A percentile compares a stretch with the other conserved stretches of the same genome.
These are phyloP conservation scores for Botrytis aclada DNA, from an alignment of 2,329 filamentous ascomycete species.

Conservation along the genomic window DNA sequence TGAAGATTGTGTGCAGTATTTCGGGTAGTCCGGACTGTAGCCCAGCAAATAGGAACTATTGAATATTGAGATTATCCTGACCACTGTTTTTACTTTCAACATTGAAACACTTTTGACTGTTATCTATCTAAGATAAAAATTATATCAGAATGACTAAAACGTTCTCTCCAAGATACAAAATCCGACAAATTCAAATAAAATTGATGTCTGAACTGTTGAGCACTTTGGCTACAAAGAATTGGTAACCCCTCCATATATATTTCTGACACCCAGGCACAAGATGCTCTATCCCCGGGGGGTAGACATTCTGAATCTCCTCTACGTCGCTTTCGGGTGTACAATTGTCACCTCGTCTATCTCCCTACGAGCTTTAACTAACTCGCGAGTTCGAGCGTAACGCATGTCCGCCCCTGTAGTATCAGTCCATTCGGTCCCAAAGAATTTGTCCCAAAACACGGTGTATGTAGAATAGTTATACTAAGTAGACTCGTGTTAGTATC, in stretches of 20 bases:
- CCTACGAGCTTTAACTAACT: constrained; percentile 5
- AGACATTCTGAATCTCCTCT: background rate
- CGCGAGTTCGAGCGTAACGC: constrained; percentile 13
- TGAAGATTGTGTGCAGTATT: background rate
- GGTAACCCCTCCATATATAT: background rate
- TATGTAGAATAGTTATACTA: constrained; percentile 21
- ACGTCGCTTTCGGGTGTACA: background rate
- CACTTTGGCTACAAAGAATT: background rate
- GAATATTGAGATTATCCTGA: background rate
- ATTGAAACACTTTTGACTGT: background rate
- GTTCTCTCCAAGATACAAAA: background rate
- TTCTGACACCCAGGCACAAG: background rate
- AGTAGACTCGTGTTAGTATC: background rate
- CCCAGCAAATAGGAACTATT: background rate
- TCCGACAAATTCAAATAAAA: background rate
- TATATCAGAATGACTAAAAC: background rate
- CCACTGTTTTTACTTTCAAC: background rate
- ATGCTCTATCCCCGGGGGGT: background rate
- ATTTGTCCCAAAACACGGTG: constrained; percentile 20
- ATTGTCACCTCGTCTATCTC: background rate
- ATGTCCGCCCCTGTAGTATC: constrained; percentile 8
- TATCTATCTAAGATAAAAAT: background rate
- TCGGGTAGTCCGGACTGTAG: background rate
- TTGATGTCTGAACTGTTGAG: background rate
- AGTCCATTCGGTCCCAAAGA: constrained; percentile 18